These are phyloP conservation scores for Tylopilus orsonianus DNA, from an alignment of 1,284 basidiomycete species.

Conservation along the genomic window DNA sequence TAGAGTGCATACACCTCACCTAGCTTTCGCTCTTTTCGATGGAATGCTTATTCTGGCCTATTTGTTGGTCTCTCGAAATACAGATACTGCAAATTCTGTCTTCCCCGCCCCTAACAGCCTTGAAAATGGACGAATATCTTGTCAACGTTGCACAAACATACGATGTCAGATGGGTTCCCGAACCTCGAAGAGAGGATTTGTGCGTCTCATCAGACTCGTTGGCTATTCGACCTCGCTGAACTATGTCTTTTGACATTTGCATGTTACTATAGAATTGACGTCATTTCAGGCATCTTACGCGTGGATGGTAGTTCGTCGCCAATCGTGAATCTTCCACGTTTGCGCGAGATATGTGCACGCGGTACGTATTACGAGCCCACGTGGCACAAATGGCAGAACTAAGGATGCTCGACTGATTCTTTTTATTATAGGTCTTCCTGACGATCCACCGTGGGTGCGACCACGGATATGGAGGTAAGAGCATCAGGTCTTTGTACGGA, in stretches of 20 bases:
- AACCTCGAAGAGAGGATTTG: conserved; percentile 61
- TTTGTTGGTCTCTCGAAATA: conserved; percentile 7
- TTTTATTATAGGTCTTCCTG: conserved; percentile 56
- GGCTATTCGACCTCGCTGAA: neutral
- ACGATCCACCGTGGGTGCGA: conserved; percentile 69
- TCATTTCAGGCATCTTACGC: conserved; percentile 61
- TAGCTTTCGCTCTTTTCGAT: neutral
- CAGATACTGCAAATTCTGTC: conserved; percentile 54
- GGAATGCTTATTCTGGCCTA: conserved; percentile 1
- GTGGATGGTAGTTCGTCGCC: conserved; percentile 40
- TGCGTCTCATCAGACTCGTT: conserved; percentile 33
- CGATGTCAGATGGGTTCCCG: conserved; percentile 61
- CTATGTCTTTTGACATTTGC: neutral
- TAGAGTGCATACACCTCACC: neutral
- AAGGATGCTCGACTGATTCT: conserved; percentile 4
- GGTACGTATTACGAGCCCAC: conserved; percentile 42
- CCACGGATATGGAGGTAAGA: conserved; percentile 73
- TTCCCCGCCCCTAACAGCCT: conserved; percentile 52
- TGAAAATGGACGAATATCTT: conserved; percentile 56
- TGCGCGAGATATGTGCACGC: conserved; percentile 56
- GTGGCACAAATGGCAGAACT: neutral
- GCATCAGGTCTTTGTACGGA: neutral
- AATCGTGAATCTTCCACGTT: conserved; percentile 54
- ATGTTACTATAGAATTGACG: conserved; percentile 42
- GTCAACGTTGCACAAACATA: conserved; percentile 51